Evolutionary conservation across 257 asterid species (phyloP).

Genomic region (Dorcoceras hygrometricum): DNA sequence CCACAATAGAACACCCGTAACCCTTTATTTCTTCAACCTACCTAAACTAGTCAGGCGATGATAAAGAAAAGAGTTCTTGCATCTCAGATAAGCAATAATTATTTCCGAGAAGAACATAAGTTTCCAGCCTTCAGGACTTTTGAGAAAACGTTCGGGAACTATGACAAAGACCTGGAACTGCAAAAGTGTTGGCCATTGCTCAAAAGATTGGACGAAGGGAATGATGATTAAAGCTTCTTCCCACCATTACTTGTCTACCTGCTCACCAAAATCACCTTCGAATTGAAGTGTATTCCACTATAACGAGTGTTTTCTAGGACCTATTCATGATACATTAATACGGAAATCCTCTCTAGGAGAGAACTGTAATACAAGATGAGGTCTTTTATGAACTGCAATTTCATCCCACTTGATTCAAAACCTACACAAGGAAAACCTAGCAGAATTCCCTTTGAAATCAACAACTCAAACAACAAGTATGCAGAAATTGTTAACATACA

Average conservation of each 20-base stretch:
- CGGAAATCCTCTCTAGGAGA: background rate
- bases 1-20: background rate
- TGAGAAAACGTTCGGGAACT: no score
- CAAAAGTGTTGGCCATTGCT: background rate
- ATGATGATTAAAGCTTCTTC: background rate
- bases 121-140: background rate
- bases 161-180: no score
- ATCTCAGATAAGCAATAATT: background rate
- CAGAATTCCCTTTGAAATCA: background rate
- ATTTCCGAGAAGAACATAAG: background rate
- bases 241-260: background rate
- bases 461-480: background rate
- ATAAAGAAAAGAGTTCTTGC: background rate
- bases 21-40: background rate
- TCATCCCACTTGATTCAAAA: background rate
- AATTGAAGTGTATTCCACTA: background rate
- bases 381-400: background rate
- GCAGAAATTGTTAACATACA: background rate
- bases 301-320: background rate
- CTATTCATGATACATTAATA: background rate
- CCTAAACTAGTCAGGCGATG: background rate
- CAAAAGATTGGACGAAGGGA: background rate
- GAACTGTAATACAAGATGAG: background rate
- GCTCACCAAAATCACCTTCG: background rate
- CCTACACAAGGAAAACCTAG: background rate